Percentiles rank a stretch among this genome's conserved stretches.
These are phyloP conservation scores for Blumeria graminis DNA, from an alignment of 2,329 filamentous ascomycete species.

Conservation along the genomic window DNA sequence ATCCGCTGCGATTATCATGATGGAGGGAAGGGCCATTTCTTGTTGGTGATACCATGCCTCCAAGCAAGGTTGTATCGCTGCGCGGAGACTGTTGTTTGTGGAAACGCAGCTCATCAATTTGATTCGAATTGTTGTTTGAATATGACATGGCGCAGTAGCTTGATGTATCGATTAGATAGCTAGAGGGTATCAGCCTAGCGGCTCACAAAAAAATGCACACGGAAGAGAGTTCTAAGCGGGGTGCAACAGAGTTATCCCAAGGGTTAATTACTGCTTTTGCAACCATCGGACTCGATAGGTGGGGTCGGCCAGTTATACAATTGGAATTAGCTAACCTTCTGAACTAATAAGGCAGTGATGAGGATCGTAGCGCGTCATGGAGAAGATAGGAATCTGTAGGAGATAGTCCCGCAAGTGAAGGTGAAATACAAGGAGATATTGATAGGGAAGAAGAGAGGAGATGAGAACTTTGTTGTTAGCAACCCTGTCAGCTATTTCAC, in stretches of 20 bases:
- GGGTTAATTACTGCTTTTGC: not conserved
- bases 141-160: conserved; percentile 30
- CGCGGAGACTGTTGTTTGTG: conserved; percentile 53
- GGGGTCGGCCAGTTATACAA: conserved; percentile 1
- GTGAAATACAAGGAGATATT: no score
- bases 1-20: conserved; percentile 47
- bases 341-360: not conserved
- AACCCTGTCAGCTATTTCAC: no score
- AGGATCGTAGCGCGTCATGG: not conserved
- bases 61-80: conserved; percentile 51
- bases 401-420: no score
- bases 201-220: not conserved
- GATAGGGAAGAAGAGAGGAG: no score
- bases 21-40: conserved; percentile 36
- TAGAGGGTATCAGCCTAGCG: conserved; percentile 8
- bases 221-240: conserved; percentile 3
- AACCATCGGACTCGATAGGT: not conserved
- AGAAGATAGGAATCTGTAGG: not conserved
- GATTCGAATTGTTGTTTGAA: conserved; percentile 34
- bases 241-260: conserved; percentile 1
- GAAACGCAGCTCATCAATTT: conserved; percentile 62
- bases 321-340: not conserved
- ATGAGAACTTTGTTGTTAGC: no score
- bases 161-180: conserved; percentile 7
- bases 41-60: conserved; percentile 42